Conservation (phyloP, 148 eudicot genomes). For the Mesembryanthemum crystallinum region DNA sequence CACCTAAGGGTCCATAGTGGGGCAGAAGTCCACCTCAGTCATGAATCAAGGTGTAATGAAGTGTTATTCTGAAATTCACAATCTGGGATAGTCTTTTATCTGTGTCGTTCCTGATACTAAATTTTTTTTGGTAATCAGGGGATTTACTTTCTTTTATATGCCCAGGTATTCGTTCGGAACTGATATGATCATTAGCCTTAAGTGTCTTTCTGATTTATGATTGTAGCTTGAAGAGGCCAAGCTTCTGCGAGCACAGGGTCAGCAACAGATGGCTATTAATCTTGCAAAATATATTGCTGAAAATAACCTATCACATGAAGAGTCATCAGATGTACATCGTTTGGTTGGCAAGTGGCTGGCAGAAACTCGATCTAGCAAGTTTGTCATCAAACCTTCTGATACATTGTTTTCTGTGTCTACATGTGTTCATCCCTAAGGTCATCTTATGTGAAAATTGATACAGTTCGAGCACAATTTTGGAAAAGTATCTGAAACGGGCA, state of each 20-base stretch:
- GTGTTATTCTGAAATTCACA: too few species aligned
- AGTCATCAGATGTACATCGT: conserved; percentile 80
- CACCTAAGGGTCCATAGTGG: too few species aligned
- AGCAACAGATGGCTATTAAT: conserved; percentile 88
- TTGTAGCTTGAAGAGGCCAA: conserved; percentile 97
- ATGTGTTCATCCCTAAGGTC: not conserved
- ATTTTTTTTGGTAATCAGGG: not conserved
- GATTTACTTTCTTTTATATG: not conserved
- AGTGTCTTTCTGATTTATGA: not conserved
- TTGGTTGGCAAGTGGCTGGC: conserved; percentile 98
- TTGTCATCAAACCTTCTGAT: conserved; percentile 26
- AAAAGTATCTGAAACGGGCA: conserved; percentile 85
- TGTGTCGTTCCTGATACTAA: not conserved
- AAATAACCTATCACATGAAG: conserved; percentile 53
- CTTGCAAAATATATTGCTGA: conserved; percentile 80
- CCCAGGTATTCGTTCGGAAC: not conserved
- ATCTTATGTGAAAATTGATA: conserved; percentile 32
- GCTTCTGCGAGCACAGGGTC: conserved; percentile 90
- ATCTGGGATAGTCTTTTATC: not conserved
- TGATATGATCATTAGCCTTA: not conserved
- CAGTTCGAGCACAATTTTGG: conserved; percentile 95
- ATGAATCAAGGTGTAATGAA: too few species aligned
- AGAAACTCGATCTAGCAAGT: conserved; percentile 97
- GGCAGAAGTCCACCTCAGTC: too few species aligned
- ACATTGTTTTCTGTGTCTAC: not conserved